Conservation (phyloP, 441 rosid genomes). For the Heliophila coronopifolia region DNA sequence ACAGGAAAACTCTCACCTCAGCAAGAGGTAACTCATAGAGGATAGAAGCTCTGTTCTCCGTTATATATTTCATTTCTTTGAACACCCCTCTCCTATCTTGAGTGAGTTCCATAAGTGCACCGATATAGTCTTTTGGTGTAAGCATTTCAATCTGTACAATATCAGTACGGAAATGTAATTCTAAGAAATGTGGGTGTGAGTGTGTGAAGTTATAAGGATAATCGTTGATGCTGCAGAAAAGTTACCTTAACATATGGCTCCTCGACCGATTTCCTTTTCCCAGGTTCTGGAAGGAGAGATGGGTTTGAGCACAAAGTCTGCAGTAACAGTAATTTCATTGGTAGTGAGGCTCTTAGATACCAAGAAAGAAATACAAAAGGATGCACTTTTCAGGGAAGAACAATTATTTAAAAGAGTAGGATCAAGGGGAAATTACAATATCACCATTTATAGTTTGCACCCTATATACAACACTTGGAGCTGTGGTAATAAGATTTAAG, state of each 20-base stretch:
- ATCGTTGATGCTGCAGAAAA: constrained; percentile 11
- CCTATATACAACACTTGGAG: constrained; percentile 96
- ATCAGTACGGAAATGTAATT: constrained; percentile 10
- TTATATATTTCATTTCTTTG: constrained; percentile 85
- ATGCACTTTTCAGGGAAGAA: constrained; percentile 10
- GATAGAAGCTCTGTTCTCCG: constrained; percentile 83
- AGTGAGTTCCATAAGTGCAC: constrained; percentile 91
- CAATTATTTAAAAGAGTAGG: constrained; percentile 21
- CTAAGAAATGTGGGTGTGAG: not conserved
- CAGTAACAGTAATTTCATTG: constrained; percentile 27
- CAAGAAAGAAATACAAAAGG: constrained; percentile 6
- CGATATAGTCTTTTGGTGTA: constrained; percentile 92
- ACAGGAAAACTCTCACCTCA: constrained; percentile 44
- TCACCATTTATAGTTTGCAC: constrained; percentile 68
- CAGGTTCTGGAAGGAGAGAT: constrained; percentile 92
- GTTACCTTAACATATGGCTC: constrained; percentile 90
- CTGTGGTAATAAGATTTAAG: constrained; percentile 92
- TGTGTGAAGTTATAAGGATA: not conserved
- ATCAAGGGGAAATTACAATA: constrained; percentile 61
- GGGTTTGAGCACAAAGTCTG: constrained; percentile 98
- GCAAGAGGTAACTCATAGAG: constrained; percentile 83
- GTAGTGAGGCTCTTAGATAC: constrained; percentile 21
- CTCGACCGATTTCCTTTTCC: constrained; percentile 76
- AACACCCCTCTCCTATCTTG: constrained; percentile 95
- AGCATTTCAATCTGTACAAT: constrained; percentile 77